Base-by-base conservation (phyloP, 2,329 filamentous ascomycete species). In the Pseudogymnoascus sp. region DNA sequence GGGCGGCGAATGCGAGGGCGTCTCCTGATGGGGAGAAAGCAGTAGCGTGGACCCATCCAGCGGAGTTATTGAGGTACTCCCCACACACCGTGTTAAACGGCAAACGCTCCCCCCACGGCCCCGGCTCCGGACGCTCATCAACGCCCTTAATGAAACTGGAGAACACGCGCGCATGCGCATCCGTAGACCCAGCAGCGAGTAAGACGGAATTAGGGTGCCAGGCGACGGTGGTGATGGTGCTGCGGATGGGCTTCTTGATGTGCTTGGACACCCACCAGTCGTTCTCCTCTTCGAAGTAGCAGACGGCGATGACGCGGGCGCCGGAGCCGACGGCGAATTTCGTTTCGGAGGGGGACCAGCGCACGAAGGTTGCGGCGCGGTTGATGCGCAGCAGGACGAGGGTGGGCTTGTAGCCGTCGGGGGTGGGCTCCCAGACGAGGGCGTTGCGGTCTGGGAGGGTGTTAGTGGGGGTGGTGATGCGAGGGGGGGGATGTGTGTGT, bases 241-340 rank as follows among this genome's bases (percentile, higher is more conserved):
- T 96, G 70, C 93, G 90, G 72, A 99, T 96, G 19, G 95, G 95
- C 84, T 98, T 99, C 86, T 98, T 98, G 74, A 99, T 80, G 79
- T 99, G 95, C 83, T 99, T 99, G 39, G 93, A 97, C 45, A 99
- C 93, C 95, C 95, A 99, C 95, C 95, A 99, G 81, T 99, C 93
- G 78, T 99, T 97, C 78, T 99, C 95, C 76, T 96, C 91, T 75
- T 99, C 95, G 72, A 99, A 99, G 81, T 98, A 98, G 83, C 95
- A 99, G 71, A 98, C 85, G 43, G 95, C 92, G 72, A 99, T 96
- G 69, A 96, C 90, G 68, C 95, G 88, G 71, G 96, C 95, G 67
- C 95, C 95, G 28, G 93, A 97, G 66, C 95, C 95, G 25, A 98
- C 95, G 63, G 95, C 95, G 76, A 99, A 99, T 79, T 99, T 99